Evolutionary conservation across 768 basidiomycete species (phyloP), one percentile per base, ranked within the genome.

Genomic region (Termitomyces sp.): DNA sequence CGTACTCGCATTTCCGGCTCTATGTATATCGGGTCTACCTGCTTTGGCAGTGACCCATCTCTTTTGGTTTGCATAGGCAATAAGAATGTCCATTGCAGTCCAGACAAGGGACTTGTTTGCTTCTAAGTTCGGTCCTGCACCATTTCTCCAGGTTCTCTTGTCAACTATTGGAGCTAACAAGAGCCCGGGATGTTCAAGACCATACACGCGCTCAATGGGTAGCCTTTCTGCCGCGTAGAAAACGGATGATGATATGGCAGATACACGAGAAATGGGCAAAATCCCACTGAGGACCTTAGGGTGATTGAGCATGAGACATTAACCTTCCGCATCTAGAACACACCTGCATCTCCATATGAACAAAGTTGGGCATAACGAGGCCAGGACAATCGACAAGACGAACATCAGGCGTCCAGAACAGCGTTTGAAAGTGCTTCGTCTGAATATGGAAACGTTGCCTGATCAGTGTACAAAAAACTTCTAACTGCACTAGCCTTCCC

Each of bases 401-500:
- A 57, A 98, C 81, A 57, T 92, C 85, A 1, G 79, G 70, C 23
- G 91, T 93, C 87, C 88, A 91, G 68, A 88, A 96, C 40, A 96
- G 79, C 0, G 95, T 98, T 68, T 98, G 93, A 65, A 94, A 93
- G 66, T 97, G 94, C 70, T 96, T 97, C 3, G 94, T 97, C 91
- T 89, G 58, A 13, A 27, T 22, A 45, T n/a, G 11, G 4, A 20
- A 18, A 32, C 22, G 35, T 22, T 50, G 6, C n/a, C n/a, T n/a
- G n/a, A n/a, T n/a, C n/a, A n/a, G n/a, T n/a, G n/a, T n/a, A n/a
- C n/a, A n/a, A n/a, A n/a, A 11, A 43, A 25, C 13, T 40, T 18
- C 18, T n/a, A 23, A 29, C 39, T 39, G 1, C 29, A 50, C 18
- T 47, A 40, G 88, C 90, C 78, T 94, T 95, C 48, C 93, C 93